Evolutionary conservation across 257 asterid species (phyloP).

Genomic region (Petunia secreta): DNA sequence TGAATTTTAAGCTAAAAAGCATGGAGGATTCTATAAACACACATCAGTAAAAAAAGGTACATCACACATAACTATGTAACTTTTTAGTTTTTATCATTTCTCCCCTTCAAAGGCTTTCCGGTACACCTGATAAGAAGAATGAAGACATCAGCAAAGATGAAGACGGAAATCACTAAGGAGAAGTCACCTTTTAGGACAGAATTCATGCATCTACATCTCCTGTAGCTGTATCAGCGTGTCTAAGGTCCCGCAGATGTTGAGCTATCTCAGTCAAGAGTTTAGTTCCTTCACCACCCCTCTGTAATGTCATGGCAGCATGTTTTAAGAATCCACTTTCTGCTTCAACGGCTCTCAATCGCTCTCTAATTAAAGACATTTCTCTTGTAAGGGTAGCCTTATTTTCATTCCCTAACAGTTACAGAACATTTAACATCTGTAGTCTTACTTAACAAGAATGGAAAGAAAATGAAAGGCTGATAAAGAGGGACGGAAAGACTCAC

Average conservation of each 20-base stretch:
- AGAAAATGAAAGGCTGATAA: neutral
- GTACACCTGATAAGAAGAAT: neutral
- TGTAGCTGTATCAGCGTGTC: conserved; percentile 40
- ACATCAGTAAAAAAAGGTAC: conserved; percentile 9
- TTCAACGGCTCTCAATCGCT: conserved; percentile 75
- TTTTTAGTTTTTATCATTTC: neutral
- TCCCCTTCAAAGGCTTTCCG: neutral
- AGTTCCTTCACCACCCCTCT: conserved; percentile 69
- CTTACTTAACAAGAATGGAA: neutral
- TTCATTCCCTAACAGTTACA: conserved; percentile 31
- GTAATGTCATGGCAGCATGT: conserved; percentile 76
- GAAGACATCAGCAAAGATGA: neutral
- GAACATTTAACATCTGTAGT: neutral
- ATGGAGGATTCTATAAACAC: neutral
- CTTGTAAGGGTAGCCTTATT: conserved; percentile 49
- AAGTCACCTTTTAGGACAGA: conserved; percentile 4
- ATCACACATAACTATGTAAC: neutral
- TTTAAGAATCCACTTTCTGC: conserved; percentile 86
- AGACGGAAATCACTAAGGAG: neutral
- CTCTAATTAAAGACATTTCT: conserved; percentile 64
- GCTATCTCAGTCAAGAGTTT: conserved; percentile 83
- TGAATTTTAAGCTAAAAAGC: neutral
- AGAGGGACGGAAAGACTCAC: conserved; percentile 26
- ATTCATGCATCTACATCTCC: conserved; percentile 15
- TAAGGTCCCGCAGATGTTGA: conserved; percentile 63